A percentile compares a stretch with the other conserved stretches of the same genome.
Evolutionary conservation across 768 basidiomycete genomes (phyloP).

Genomic region (Macrolepiota fuliginosa): DNA sequence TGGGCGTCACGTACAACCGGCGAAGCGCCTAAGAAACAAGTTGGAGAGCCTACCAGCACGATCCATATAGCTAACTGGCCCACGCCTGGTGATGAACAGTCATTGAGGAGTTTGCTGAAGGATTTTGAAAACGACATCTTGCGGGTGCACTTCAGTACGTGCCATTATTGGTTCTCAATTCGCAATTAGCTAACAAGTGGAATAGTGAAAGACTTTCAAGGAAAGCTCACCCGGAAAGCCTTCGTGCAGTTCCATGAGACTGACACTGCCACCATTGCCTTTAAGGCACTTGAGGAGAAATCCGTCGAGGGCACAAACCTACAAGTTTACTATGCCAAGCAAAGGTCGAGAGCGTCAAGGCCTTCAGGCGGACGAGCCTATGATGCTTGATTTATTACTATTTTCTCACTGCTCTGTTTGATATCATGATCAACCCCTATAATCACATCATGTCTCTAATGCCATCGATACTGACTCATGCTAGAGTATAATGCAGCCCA

Average conservation of each 20-base stretch:
- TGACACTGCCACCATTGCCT: slow-evolving; percentile 46
- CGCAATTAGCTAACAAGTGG: not conserved
- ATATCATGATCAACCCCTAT: not conserved
- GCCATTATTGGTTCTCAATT: not conserved
- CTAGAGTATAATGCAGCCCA: not conserved
- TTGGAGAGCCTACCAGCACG: slow-evolving; percentile 21
- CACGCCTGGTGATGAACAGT: slow-evolving; percentile 18
- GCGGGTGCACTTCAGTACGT: slow-evolving; percentile 30
- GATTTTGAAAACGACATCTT: slow-evolving; percentile 28
- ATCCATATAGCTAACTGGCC: slow-evolving; percentile 30
- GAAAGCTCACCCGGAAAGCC: slow-evolving; percentile 30
- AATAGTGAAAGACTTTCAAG: slow-evolving; percentile 31
- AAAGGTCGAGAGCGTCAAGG: not conserved
- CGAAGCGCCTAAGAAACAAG: not conserved
- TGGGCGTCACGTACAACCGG: not conserved
- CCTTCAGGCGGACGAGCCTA: not conserved
- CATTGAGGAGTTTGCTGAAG: slow-evolving; percentile 20
- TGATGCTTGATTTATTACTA: not conserved
- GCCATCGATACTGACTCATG: not conserved
- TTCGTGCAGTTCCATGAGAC: slow-evolving; percentile 53
- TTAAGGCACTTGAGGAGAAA: slow-evolving; percentile 38
- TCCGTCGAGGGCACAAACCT: slow-evolving; percentile 34
- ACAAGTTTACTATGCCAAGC: slow-evolving; percentile 38
- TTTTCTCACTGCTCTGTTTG: not conserved
- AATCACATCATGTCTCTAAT: not conserved